Conservation (phyloP, 345 rosid genomes). For the Moricandia arvensis region DNA sequence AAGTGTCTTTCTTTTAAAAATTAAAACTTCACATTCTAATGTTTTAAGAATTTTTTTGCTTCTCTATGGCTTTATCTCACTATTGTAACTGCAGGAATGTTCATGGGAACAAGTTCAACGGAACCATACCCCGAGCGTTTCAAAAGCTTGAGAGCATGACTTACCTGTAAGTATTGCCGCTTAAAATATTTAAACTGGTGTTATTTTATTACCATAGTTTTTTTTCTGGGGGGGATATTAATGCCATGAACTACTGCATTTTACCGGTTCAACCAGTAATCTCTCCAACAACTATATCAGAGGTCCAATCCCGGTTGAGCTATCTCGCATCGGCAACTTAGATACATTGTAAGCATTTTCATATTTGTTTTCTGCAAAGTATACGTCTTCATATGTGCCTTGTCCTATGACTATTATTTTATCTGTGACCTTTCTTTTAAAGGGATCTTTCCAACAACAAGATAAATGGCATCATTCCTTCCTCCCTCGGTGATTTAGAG, state of each 20-base stretch:
- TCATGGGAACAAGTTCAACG: constrained; percentile 78
- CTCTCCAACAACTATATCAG: constrained; percentile 71
- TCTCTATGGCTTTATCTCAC: constrained; percentile 2
- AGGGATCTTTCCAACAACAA: constrained; percentile 90
- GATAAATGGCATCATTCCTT: constrained; percentile 77
- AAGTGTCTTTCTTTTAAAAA: constrained; percentile 22
- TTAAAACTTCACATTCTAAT: neutral
- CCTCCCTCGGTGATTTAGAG: constrained; percentile 93
- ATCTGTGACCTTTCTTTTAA: neutral
- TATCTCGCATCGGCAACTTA: constrained; percentile 87
- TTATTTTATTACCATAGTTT: neutral
- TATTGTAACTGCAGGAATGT: constrained; percentile 58
- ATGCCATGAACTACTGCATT: neutral
- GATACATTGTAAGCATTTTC: constrained; percentile 78
- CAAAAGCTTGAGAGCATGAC: constrained; percentile 92
- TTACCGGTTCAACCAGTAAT: constrained; percentile 47
- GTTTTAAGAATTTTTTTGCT: neutral
- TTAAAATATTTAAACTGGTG: neutral
- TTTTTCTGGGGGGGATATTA: neutral
- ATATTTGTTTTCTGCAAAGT: neutral
- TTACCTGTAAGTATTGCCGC: constrained; percentile 59
- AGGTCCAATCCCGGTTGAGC: constrained; percentile 83
- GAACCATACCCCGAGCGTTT: constrained; percentile 72
- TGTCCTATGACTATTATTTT: neutral
- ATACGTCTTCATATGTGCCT: neutral